phyloP scores from a whole-genome alignment of 2,329 filamentous ascomycete genomes.

The Epichloe brachyelytri region DNA sequence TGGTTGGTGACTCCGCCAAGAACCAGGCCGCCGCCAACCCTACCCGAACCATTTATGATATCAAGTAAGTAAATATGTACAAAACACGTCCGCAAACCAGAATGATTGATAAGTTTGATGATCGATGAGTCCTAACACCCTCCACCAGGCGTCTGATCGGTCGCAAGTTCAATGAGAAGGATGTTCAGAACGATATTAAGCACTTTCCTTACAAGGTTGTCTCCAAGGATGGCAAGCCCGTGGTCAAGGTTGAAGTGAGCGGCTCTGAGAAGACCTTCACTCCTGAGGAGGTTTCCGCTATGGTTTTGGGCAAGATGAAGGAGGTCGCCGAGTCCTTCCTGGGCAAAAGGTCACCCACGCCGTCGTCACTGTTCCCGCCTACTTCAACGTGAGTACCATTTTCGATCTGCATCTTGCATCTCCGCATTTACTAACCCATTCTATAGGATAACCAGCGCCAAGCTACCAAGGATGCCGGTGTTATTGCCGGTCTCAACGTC shows the following conservation, averaged over 20 bases:
- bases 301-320: constrained; percentile 78
- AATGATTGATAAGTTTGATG: not conserved
- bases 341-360: constrained; percentile 74
- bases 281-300: constrained; percentile 68
- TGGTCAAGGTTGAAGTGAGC: constrained; percentile 61
- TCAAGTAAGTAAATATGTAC: constrained; percentile 52
- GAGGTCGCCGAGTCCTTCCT: constrained; percentile 68
- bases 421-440: not conserved
- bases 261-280: constrained; percentile 59
- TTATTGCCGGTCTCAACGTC: constrained; percentile 85
- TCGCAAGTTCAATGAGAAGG: constrained; percentile 70
- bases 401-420: not conserved
- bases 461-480: constrained; percentile 89
- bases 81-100: not conserved
- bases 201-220: constrained; percentile 96
- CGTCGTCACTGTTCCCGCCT: constrained; percentile 88
- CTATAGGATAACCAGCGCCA: constrained; percentile 75
- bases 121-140: not conserved
- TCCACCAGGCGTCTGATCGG: constrained; percentile 63
- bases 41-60: constrained; percentile 61
- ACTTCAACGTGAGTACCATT: constrained; percentile 59
- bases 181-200: constrained; percentile 89
- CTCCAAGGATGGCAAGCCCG: constrained; percentile 80
- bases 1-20: constrained; percentile 96
- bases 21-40: constrained; percentile 83